Evolutionary conservation across 192 early-diverging fungal species (phyloP).

Genomic region (Podochytrium sp.): DNA sequence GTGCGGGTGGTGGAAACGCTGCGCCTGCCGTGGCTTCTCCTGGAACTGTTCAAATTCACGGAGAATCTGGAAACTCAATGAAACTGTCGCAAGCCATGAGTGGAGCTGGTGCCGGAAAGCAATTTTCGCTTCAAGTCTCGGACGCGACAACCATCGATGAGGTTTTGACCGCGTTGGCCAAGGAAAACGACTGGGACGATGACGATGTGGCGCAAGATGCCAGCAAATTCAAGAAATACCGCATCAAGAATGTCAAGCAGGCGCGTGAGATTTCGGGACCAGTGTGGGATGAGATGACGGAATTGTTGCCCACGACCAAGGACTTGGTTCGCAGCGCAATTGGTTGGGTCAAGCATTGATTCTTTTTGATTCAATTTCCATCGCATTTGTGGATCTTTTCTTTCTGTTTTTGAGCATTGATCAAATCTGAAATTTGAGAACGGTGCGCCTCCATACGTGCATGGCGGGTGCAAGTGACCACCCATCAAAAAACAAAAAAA

Average conservation of each 20-base stretch:
- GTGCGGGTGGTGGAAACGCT: not conserved
- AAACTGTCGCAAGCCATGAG: not conserved
- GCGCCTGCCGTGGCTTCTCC: too few species aligned
- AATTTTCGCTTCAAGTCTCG: not conserved
- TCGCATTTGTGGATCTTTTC: not conserved
- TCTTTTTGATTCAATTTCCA: not conserved
- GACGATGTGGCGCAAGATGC: slow-evolving; percentile 14
- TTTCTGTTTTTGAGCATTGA: slow-evolving; percentile 9
- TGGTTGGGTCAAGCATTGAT: not conserved
- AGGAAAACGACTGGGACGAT: slow-evolving; percentile 4
- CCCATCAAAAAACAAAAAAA: slow-evolving; percentile 1
- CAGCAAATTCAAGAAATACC: slow-evolving; percentile 6
- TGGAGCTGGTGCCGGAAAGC: not conserved
- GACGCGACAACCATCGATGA: slow-evolving; percentile 19
- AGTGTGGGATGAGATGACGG: slow-evolving; percentile 26
- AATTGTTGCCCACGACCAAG: slow-evolving; percentile 21
- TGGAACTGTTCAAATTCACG: too few species aligned
- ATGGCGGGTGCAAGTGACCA: too few species aligned
- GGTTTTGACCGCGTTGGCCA: not conserved
- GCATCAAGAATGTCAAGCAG: slow-evolving; percentile 24
- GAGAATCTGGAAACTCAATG: not conserved
- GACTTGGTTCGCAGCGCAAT: slow-evolving; percentile 15
- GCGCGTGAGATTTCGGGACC: not conserved
- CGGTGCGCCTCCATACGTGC: too few species aligned
- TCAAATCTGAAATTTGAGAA: too few species aligned